Base-by-base conservation (phyloP, 805 yeast species). In the Starmerella vaccinii region DNA sequence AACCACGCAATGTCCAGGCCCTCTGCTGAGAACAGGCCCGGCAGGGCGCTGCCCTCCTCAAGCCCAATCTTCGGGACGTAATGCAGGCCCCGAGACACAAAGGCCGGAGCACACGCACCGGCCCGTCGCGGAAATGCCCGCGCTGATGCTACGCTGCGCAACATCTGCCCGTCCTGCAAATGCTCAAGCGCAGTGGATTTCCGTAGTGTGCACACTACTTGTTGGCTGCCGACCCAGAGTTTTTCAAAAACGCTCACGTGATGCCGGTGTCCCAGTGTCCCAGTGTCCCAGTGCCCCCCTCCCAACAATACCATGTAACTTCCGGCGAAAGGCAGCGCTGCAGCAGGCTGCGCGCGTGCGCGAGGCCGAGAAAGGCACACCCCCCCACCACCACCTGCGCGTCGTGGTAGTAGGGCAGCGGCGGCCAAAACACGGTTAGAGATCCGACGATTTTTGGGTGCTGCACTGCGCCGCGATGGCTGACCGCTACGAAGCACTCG, bases 1-100 rank as follows among this genome's bases (percentile, higher is more conserved):
- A 67, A 69, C 96, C 97, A 90, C 1, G 89, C 84, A 8, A 75
- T 66, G 53, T 82, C 71, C 64, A 81, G 84, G 24, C 89, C 95
- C 51, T 73, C 63, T 1, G 80, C 60, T 4, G 83, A 70, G 68
- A 78, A 78, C 40, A 87, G 68, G 1, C 88, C 88, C 52, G 73
- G 68, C 55, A 84, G 73, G n/a, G 86, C 89, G 53, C 23, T 37
- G 19, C 56, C 53, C 29, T 59, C 49, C 19, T 64, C 32, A 63
- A 68, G 76, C 30, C 58, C 56, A 5, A 66, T 66, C 46, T 72
- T 70, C 37, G 63, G 59, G n/a, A 60, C 52, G 33, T 50, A 46
- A 55, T 57, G 63, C 37, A 55, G 18, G 13, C 35, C 16, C 18
- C 54, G 39, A 27, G 33, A 21, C 46, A 9, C 18, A 15, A 21